Evolutionary conservation across 768 basidiomycete genomes (phyloP), one percentile per base, ranked within the genome.

Genomic region (Porphyrellus cyaneotinctus): DNA sequence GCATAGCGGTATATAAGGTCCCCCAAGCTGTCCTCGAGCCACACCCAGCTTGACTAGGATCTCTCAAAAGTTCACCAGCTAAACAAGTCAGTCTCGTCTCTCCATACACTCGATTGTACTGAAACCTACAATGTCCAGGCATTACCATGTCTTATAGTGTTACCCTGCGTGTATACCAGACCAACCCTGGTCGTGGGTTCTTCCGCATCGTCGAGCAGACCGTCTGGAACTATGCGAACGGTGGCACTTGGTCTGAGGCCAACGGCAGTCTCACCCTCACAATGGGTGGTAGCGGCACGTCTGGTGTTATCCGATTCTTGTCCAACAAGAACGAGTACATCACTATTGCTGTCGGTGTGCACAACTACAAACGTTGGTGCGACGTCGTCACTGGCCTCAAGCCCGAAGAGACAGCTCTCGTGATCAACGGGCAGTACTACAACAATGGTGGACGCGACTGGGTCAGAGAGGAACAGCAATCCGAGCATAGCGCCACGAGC

Each of bases 331-430:
- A 62, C 50, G 72, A 74, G 47, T 51, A 42, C 12, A 68, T 72
- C 65, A 45, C 72, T 24, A 56, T 71, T 54, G 64, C 64, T 14
- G 35, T 75, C 22, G 75, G 77, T 1, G 64, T 75, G 23, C 69
- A 76, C 64, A 71, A 71, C 63, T 66, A 69, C 62, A 67, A 66
- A 53, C 59, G 66, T 7, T 76, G 75, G 75, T 61, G 64, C 60
- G 73, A 75, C 54, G 65, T 72, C 41, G 61, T 74, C 47, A 63
- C 72, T 4, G 62, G 70, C 45, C 63, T 74, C 32, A 15, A 49
- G 4, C 20, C 47, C 15, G 52, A 43, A 23, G 46, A 66, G 31
- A 72, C 67, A 6, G 64, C 23, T 10, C 22, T 41, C 6, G 43
- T 54, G 13, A 53, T 74, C 54, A 58, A 71, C 23, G 37, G 37